Conservation (phyloP, 2,329 filamentous ascomycete genomes). For the Bimuria novae-zelandiae region DNA sequence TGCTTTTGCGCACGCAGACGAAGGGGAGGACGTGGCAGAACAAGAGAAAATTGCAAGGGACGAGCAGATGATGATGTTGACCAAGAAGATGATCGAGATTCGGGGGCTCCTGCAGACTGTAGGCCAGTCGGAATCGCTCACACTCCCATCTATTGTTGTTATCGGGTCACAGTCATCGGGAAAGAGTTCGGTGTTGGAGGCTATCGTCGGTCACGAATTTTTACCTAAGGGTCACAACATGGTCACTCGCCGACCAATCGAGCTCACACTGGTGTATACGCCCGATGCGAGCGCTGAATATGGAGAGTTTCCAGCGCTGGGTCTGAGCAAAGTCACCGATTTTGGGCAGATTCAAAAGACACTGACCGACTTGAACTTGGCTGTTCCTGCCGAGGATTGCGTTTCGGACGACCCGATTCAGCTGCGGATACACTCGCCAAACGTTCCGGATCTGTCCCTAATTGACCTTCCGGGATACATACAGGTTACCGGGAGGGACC, state of each 20-base stretch:
- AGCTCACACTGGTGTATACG: conserved; percentile 94
- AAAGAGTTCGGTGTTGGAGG: conserved; percentile 95
- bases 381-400: conserved; percentile 87
- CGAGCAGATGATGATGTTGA: conserved; percentile 99
- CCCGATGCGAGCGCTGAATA: conserved; percentile 86
- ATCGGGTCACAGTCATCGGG: conserved; percentile 98
- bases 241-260: conserved; percentile 94
- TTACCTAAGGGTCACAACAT: conserved; percentile 98
- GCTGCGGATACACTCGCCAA: conserved; percentile 90
- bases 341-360: conserved; percentile 92
- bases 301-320: conserved; percentile 92
- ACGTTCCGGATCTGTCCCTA: conserved; percentile 91
- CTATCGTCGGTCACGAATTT: conserved; percentile 97
- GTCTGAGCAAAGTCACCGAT: conserved; percentile 86
- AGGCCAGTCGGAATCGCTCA: conserved; percentile 86
- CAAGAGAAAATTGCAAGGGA: conserved; percentile 75
- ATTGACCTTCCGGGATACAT: conserved; percentile 98
- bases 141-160: conserved; percentile 95
- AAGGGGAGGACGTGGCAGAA: conserved; percentile 68
- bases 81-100: conserved; percentile 99
- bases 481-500: conserved; percentile 88
- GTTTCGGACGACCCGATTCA: conserved; percentile 97
- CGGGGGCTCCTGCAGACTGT: conserved; percentile 87
- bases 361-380: conserved; percentile 90
- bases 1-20: conserved; percentile 77